Conservation (phyloP, 2,329 filamentous ascomycete species). For the Graphiopsis chlorocephala region DNA sequence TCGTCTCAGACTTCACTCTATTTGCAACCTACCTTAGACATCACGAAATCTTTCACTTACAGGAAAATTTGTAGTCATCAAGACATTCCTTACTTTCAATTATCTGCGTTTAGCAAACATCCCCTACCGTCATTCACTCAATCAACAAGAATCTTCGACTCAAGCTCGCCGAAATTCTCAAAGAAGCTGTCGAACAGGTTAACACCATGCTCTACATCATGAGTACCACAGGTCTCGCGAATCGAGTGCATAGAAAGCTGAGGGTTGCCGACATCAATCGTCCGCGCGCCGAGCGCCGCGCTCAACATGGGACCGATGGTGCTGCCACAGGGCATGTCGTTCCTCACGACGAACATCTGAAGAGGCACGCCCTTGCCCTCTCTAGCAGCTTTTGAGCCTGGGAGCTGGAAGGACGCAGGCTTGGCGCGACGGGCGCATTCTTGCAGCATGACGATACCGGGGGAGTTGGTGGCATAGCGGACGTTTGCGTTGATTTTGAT, state of each 20-base stretch:
- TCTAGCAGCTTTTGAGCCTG: conserved; percentile 35
- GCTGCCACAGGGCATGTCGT: conserved; percentile 90
- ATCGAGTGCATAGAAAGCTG: conserved; percentile 98
- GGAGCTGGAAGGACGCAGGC: conserved; percentile 31
- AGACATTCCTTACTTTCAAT: background rate
- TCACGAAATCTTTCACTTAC: background rate
- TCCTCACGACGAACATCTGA: conserved; percentile 93
- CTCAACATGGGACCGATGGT: conserved; percentile 98
- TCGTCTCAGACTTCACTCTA: background rate
- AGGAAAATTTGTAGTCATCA: background rate
- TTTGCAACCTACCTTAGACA: too few species aligned
- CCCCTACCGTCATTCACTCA: conserved; percentile 36
- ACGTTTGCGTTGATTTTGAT: conserved; percentile 99
- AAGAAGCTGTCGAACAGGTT: conserved; percentile 87
- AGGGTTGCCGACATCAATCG: conserved; percentile 88
- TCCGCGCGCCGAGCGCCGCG: conserved; percentile 80
- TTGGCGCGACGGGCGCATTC: conserved; percentile 70
- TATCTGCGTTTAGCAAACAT: background rate
- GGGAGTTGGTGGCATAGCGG: conserved; percentile 93
- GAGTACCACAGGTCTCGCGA: conserved; percentile 82
- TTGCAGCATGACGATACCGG: conserved; percentile 88
- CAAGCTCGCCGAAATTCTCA: conserved; percentile 75
- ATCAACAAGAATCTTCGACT: conserved; percentile 80
- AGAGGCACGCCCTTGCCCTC: conserved; percentile 73
- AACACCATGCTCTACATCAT: conserved; percentile 83